Conservation (phyloP, 768 basidiomycete genomes). For the Trametes gibbosa region DNA sequence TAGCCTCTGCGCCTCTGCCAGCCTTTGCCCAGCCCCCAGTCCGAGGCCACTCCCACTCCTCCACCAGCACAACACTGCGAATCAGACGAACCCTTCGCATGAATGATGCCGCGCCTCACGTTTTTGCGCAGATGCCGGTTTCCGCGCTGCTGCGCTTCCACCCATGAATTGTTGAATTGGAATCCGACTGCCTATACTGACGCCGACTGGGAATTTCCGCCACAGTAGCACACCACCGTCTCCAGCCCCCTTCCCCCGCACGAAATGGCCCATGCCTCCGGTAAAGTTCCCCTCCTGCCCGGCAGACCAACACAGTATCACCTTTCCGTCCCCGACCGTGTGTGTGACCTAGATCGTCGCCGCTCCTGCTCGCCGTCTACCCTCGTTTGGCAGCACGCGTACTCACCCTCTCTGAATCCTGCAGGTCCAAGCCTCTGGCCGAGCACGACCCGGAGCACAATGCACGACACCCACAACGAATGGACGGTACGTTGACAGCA, state of each 20-base stretch:
- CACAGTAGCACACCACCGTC: conserved; percentile 6
- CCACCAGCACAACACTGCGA: not conserved
- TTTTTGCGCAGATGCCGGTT: not conserved
- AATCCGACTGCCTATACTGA: not conserved
- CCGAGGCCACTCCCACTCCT: not conserved
- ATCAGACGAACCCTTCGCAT: not conserved
- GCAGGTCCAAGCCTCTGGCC: conserved; percentile 1
- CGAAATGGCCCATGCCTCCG: not conserved
- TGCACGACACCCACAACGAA: not conserved
- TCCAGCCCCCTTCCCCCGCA: not conserved
- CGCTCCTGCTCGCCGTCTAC: not conserved
- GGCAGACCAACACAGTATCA: not conserved
- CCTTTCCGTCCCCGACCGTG: conserved; percentile 2
- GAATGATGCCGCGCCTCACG: not conserved
- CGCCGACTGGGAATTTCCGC: conserved; percentile 6
- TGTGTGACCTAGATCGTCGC: conserved; percentile 6
- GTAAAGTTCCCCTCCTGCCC: not conserved
- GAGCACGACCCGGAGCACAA: conserved; percentile 3
- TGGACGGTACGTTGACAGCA: not conserved
- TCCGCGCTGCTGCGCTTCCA: conserved; percentile 8
- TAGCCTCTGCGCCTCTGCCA: conserved; percentile 1
- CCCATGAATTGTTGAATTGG: not conserved
- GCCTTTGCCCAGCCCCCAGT: not conserved
- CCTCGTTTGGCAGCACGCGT: not conserved
- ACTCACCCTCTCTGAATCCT: not conserved